Base-by-base conservation (phyloP, 2,329 filamentous ascomycete genomes). In the Aspergillus sp. region DNA sequence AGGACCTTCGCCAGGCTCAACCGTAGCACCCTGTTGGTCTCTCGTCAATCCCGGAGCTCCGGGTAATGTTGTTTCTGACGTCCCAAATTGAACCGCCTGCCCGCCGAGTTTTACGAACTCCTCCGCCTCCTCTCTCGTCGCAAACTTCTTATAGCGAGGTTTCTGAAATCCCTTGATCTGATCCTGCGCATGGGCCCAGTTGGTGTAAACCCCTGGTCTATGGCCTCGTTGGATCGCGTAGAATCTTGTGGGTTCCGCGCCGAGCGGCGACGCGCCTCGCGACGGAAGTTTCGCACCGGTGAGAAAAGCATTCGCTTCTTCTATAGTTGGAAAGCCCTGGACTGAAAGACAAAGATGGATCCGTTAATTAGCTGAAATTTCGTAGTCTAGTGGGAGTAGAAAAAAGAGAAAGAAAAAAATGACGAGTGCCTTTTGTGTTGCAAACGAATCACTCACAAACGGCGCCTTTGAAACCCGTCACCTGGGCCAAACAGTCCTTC, bases 221-320 rank as follows among this genome's bases (percentile, higher is more conserved):
- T 80, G 78, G 17, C 86, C 86, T 47, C 76, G 77, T 62, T 82
- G 84, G 2, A 88, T 83, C 8, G 79, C 86, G 61, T 88, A 88
- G 68, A 79, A 88, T 65, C 83, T 82, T 19, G 77, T 73, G 34
- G 76, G 76, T 44, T 73, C 72, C 17, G 65, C 57, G 22, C 66
- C 61, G 5, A 64, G 72, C 48, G 76, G 66, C 41, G 77, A 72
- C 20, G 76, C 67, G 19, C 75, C 63, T 41, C 65, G 69, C 13
- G 62, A 62, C 15, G 66, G 71, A 7, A 73, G 73, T 56, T 82
- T 81, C 63, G 82, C 82, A 47, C 90, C 89, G 1, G 82, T 85
- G 24, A 91, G 80, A 70, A 90, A 97, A 2, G 85, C 86, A 67
- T 89, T 83, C n/a, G 93, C 93, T 59, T 96, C 91, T 61, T 87